phyloP scores from a whole-genome alignment of 1,284 basidiomycete genomes.

The Marasmius sp. region DNA sequence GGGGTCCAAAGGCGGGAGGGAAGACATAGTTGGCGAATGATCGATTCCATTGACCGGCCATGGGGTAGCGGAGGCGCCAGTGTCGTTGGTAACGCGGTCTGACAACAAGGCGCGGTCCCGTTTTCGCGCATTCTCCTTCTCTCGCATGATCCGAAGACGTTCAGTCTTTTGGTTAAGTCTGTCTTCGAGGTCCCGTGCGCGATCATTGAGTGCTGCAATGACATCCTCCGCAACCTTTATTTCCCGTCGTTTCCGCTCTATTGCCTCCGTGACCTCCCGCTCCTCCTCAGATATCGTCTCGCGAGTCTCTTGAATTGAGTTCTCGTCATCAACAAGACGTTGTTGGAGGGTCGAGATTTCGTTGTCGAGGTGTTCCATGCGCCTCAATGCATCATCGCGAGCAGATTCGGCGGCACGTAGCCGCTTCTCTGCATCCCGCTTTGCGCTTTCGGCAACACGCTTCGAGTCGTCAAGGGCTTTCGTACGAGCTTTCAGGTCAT shows the following conservation, averaged over 20 bases:
- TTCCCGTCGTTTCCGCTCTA: constrained; percentile 64
- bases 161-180: constrained; percentile 54
- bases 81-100: not conserved
- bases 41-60: constrained; percentile 6
- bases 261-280: constrained; percentile 48
- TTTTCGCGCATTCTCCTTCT: constrained; percentile 48
- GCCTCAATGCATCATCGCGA: constrained; percentile 63
- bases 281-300: constrained; percentile 43
- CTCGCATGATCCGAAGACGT: constrained; percentile 47
- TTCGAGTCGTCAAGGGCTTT: constrained; percentile 88
- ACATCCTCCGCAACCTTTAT: constrained; percentile 73
- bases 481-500: constrained; percentile 79
- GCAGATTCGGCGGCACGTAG: constrained; percentile 68
- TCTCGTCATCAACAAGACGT: constrained; percentile 52
- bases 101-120: constrained; percentile 31
- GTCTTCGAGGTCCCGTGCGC: constrained; percentile 62
- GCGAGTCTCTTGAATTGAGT: constrained; percentile 46
- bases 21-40: not conserved
- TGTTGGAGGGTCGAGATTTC: constrained; percentile 67
- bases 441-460: constrained; percentile 76
- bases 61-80: not conserved
- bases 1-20: not conserved
- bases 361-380: constrained; percentile 65
- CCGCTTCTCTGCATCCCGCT: constrained; percentile 86
- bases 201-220: constrained; percentile 50